Base-by-base conservation (phyloP, 225 moss, liverwort and hornwort genomes). In the Climacium dendroides region DNA sequence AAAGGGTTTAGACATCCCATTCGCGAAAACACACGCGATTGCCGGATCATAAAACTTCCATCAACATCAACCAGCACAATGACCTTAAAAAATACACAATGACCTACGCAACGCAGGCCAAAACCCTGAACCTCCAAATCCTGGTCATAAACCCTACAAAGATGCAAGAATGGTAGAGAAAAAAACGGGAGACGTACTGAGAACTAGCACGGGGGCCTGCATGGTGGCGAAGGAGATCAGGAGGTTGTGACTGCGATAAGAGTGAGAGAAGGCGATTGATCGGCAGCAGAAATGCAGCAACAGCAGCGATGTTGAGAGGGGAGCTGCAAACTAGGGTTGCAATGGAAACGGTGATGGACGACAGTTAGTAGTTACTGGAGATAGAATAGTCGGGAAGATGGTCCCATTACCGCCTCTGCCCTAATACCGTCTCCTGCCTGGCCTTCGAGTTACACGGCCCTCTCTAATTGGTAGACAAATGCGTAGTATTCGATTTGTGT, bases 181-280 rank as follows among this genome's bases (percentile, higher is more conserved):
- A 83, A 34, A 48, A 6, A 3, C 19, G 45, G 24, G 79, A 15
- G 63, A 91, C 94, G n/a, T 90, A 95, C 94, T 96, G 86, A 97
- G 90, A 76, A 96, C 95, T 52, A 95, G 86, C 92, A 96, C 94
- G 86, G 96, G 96, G 43, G 96, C 95, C 91, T 97, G 96, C 96
- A 96, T 96, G 89, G 85, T 85, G 91, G 25, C 88, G 82, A 74
- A 34, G 48, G 15, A 26, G 34, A 60, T 15, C 15, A 29, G 25
- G 12, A 53, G 61, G 39, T 54, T 45, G 80, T 7, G 65, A 66
- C 13, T 74, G 22, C 54, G 34, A 17, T 39, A 58, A 19, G 24
- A 43, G 59, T 4, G 34, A 14, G 28, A 57, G 61, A 28, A 84
- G 71, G 72, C 43, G 86, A 48, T 30, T 35, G 77, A 88, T 47